These are phyloP conservation scores for Lodderomyces orthopsilosis DNA, from an alignment of 1,139 yeast species.

Conservation along the genomic window DNA sequence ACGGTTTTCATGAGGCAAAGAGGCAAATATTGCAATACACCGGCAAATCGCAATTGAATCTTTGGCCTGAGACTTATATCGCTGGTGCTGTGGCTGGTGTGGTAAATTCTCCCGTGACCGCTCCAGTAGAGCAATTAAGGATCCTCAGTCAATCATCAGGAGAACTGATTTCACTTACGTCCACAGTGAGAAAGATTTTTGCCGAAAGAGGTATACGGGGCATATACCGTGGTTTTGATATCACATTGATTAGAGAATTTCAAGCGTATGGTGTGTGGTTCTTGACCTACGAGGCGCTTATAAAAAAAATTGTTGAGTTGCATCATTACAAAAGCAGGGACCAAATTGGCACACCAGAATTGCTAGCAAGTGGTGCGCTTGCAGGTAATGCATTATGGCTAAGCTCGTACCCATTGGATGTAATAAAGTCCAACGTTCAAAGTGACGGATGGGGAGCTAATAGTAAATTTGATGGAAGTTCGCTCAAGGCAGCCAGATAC, in stretches of 20 bases:
- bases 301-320: slow-evolving; percentile 37
- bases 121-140: slow-evolving; percentile 76
- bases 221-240: slow-evolving; percentile 55
- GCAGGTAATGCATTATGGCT: slow-evolving; percentile 78
- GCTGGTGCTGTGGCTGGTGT: slow-evolving; percentile 82
- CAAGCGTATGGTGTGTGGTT: slow-evolving; percentile 89
- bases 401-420: slow-evolving; percentile 69
- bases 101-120: slow-evolving; percentile 66
- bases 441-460: slow-evolving; percentile 55
- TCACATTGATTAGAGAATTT: slow-evolving; percentile 64
- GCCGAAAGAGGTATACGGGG: slow-evolving; percentile 50
- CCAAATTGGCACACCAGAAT: slow-evolving; percentile 59
- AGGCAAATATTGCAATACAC: slow-evolving; percentile 47
- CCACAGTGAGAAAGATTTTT: slow-evolving; percentile 43
- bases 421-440: slow-evolving; percentile 67
- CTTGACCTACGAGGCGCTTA: slow-evolving; percentile 63
- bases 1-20: slow-evolving; percentile 75
- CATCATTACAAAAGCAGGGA: slow-evolving; percentile 41
- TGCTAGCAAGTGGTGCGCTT: slow-evolving; percentile 61
- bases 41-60: slow-evolving; percentile 36
- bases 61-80: slow-evolving; percentile 61
- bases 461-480: slow-evolving; percentile 45
- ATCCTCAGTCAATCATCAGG: slow-evolving; percentile 61
- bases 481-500: slow-evolving; percentile 43
- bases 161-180: slow-evolving; percentile 40